phyloP scores from a whole-genome alignment of 257 asterid species.

The Nicotiana otophora region DNA sequence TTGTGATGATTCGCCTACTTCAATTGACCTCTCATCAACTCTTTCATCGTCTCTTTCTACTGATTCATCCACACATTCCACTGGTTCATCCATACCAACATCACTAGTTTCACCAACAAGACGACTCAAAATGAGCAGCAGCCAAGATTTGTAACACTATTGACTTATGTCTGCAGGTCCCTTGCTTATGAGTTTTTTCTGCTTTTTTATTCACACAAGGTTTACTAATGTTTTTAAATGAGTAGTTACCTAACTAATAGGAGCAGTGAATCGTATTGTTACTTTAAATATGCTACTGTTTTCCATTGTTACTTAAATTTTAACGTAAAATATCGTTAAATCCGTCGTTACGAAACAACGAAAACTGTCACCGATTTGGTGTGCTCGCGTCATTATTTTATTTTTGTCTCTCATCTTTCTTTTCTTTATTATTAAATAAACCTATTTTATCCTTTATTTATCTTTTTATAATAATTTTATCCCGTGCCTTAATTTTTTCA shows the following conservation, averaged over 20 bases:
- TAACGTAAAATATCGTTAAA: too few relatives aligned
- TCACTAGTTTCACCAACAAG: constrained; percentile 43
- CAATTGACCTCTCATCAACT: constrained; percentile 23
- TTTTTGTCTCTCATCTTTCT: too few relatives aligned
- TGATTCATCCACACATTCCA: neutral
- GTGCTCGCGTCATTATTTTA: too few relatives aligned
- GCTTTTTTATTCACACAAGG: neutral
- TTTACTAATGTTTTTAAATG: neutral
- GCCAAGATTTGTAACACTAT: neutral
- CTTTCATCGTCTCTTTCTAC: neutral
- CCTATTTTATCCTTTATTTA: too few relatives aligned
- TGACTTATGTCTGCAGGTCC: neutral
- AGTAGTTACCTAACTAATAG: neutral
- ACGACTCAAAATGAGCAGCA: constrained; percentile 25
- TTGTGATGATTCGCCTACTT: constrained; percentile 16
- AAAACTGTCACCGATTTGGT: too few relatives aligned
- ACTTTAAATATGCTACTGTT: too few relatives aligned
- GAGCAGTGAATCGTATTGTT: too few relatives aligned
- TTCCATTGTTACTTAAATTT: too few relatives aligned
- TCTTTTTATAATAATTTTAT: too few relatives aligned
- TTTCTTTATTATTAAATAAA: too few relatives aligned
- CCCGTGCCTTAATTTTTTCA: too few relatives aligned
- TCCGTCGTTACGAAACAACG: too few relatives aligned
- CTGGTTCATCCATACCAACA: constrained; percentile 18
- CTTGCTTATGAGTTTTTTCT: constrained; percentile 20